phyloP scores from a whole-genome alignment of 169 alveolate species.

The Plasmodium blacklocki region DNA sequence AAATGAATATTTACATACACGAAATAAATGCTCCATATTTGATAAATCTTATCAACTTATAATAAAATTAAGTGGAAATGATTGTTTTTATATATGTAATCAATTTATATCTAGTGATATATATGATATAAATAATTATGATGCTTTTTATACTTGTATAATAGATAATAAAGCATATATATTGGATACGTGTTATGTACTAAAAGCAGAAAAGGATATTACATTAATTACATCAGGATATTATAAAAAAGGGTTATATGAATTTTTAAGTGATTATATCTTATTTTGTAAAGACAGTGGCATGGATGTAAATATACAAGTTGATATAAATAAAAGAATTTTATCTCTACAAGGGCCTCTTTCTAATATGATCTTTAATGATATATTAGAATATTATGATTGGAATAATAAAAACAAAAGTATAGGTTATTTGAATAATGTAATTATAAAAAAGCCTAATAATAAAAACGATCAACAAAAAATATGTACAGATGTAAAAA shows the following conservation, averaged over 20 bases:
- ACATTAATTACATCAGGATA: slow-evolving; percentile 80
- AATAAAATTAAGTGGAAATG: slow-evolving; percentile 74
- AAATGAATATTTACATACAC: slow-evolving; percentile 76
- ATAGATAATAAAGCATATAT: slow-evolving; percentile 80
- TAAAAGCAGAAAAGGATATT: slow-evolving; percentile 72
- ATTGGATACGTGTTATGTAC: slow-evolving; percentile 81
- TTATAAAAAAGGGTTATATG: slow-evolving; percentile 78
- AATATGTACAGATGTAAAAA: not conserved
- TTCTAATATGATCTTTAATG: slow-evolving; percentile 57
- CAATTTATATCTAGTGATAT: slow-evolving; percentile 79
- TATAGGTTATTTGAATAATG: slow-evolving; percentile 36
- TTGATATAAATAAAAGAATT: slow-evolving; percentile 45
- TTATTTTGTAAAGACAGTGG: slow-evolving; percentile 80
- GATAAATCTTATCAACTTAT: slow-evolving; percentile 78
- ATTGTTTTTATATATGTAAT: slow-evolving; percentile 76
- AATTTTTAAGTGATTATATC: slow-evolving; percentile 80
- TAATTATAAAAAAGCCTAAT: slow-evolving; percentile 4
- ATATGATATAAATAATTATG: slow-evolving; percentile 62
- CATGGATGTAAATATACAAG: slow-evolving; percentile 77
- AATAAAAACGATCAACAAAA: not conserved
- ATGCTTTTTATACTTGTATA: slow-evolving; percentile 76
- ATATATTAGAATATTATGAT: slow-evolving; percentile 38
- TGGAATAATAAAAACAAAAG: slow-evolving; percentile 13
- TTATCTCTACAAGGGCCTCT: slow-evolving; percentile 82
- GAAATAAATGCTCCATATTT: slow-evolving; percentile 77